Base-by-base conservation (phyloP, 148 eudicot species). In the Cornus controversa region DNA sequence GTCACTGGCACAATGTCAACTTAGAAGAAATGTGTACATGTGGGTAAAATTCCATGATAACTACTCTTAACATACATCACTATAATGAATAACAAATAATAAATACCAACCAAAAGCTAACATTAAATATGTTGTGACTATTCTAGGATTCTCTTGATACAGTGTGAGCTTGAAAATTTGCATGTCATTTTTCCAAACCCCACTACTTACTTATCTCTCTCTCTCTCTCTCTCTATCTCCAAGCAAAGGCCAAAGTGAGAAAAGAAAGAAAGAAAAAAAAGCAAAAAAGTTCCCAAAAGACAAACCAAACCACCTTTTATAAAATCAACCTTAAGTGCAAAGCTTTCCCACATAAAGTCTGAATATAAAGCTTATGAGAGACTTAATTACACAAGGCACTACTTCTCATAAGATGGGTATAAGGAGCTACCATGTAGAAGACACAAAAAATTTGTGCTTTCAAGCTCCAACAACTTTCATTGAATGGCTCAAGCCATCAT, bases 401-500 rank as follows among this genome's bases (percentile, higher is more conserved):
- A 42, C 7, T 40, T 40, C 45, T 40, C 65, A 20, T 5, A 79
- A 16, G 27, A 79, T 79, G 82, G 69, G 67, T 16, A 79, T 58
- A 73, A 73, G 81, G 81, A 82, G 76, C 71, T 78, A 79, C 54
- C 75, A 80, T 81, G 82, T 73, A 63, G 76, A 82, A 70, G 22
- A 54, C 75, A 85, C 82, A 86, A 85, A 87, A 86, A 85, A 87
- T 70, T 76, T 82, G 73, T 77, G 86, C 80, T 76, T 78, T 29
- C 84, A 85, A 65, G 73, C 88, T 82, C 82, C 88, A 80, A n/a
- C n/a, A 68, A 81, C 70, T 87, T 87, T 85, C 78, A 85, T 85
- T 72, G 88, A 85, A 82, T 85, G 90, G 88, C 90, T 88, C 70
- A 85, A 88, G 80, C 85, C 82, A 23, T 54, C 85, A 22, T 15